Evolutionary conservation across 1,284 basidiomycete genomes (phyloP).

Genomic region (Chalciporus sp.): DNA sequence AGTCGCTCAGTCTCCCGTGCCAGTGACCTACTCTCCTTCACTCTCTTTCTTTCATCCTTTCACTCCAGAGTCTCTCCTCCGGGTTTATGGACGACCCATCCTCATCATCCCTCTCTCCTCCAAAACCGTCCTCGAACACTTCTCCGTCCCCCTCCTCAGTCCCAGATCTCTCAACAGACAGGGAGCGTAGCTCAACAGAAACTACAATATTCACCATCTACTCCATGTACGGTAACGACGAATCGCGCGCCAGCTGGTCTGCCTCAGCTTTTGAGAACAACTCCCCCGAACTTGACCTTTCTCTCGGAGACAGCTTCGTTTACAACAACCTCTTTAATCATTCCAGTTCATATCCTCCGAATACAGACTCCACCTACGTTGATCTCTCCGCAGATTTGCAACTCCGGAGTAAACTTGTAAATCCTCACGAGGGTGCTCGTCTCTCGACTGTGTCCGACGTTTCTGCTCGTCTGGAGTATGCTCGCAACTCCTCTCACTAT

Average conservation of each 20-base stretch:
- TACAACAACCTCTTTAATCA: conserved; percentile 31
- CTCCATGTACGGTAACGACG: conserved; percentile 71
- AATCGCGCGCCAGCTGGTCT: conserved; percentile 45
- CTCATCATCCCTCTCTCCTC: conserved; percentile 45
- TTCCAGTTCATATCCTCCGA: conserved; percentile 12
- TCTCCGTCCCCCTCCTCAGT: conserved; percentile 37
- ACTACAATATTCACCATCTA: conserved; percentile 78
- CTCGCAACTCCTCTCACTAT: conserved; percentile 7
- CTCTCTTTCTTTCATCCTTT: conserved; percentile 1
- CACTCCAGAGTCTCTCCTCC: conserved; percentile 1
- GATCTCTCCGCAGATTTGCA: conserved; percentile 19
- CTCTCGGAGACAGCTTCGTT: conserved; percentile 35
- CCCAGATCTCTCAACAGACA: conserved; percentile 35
- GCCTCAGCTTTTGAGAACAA: conserved; percentile 35
- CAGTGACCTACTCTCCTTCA: background rate
- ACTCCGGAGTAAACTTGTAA: conserved; percentile 12
- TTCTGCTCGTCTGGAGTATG: conserved; percentile 11
- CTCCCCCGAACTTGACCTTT: conserved; percentile 35
- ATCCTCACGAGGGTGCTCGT: conserved; percentile 19
- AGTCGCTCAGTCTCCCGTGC: background rate
- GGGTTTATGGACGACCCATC: conserved; percentile 46
- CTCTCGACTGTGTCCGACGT: conserved; percentile 13
- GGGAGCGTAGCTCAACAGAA: conserved; percentile 50
- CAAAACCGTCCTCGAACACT: conserved; percentile 36
- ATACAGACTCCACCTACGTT: conserved; percentile 8